Base-by-base conservation (phyloP, 2,329 filamentous ascomycete genomes). In the Fonsecaea erecta region DNA sequence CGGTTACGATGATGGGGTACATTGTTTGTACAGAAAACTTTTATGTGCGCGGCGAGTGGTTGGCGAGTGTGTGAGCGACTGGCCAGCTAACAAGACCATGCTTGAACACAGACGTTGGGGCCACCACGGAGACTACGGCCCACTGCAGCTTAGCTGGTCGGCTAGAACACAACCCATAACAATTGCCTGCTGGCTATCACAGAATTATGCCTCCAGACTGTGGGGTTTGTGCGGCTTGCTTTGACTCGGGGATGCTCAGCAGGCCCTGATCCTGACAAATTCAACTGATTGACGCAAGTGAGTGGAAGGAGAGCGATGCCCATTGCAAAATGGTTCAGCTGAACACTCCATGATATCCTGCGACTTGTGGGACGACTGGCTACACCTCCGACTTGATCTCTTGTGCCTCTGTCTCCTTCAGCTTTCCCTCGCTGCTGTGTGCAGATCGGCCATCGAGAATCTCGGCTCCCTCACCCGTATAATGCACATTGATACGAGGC, bases 401-500 rank as follows among this genome's bases (percentile, higher is more conserved):
- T 51, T 18, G 18, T 21, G 35, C 37, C 24, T 65, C 37, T 34
- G 52, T 51, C 40, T 56, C 43, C 64, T 62, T 46, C 37, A 26
- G 32, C 26, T 64, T 46, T 5, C 51, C 46, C 6, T 18, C 54
- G 5, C 32, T 48, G 16, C 52, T 60, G 16, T 63, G 30, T 30
- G 51, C 53, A 24, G 54, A 48, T n/a, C 58, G 46, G 18, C 52
- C 64, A 5, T 68, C 60, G 8, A 62, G 34, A 16, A 64, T 18
- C 48, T 66, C 64, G 2, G 34, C 21, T 9, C 54, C 64, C 14
- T 63, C 61, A 5, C 60, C 57, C 3, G 59, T 64, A 16, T 51
- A 46, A 11, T 70, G 68, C n/a, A 75, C 69, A 60, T 75, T 76
- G 67, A 75, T 71, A 35, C 66, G 70, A 2, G 74, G 74, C 8